Percentiles rank a stretch among this genome's conserved stretches.
phyloP scores from a whole-genome alignment of 805 yeast species.

The Schwanniomyces sp. region DNA sequence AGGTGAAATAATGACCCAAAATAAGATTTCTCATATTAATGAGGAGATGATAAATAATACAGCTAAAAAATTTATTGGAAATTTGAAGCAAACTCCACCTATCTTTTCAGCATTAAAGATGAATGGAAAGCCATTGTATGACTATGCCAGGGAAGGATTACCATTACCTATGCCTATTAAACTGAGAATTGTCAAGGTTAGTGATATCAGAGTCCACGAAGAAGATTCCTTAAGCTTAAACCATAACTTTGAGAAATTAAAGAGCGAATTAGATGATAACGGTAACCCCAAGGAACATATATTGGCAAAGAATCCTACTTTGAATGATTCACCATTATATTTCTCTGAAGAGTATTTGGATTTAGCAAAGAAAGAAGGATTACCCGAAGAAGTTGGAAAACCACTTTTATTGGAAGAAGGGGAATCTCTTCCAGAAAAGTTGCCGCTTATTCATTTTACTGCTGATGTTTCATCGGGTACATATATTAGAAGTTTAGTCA shows the following conservation, averaged over 20 bases:
- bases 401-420: slow-evolving; percentile 39
- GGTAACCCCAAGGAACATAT: slow-evolving; percentile 46
- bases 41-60: slow-evolving; percentile 49
- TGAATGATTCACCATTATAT: slow-evolving; percentile 61
- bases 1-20: slow-evolving; percentile 71
- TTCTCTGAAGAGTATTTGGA: slow-evolving; percentile 57
- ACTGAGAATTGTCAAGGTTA: slow-evolving; percentile 66
- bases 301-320: slow-evolving; percentile 51
- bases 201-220: slow-evolving; percentile 50
- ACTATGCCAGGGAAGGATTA: slow-evolving; percentile 85
- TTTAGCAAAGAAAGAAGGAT: slow-evolving; percentile 38
- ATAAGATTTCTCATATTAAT: slow-evolving; percentile 56
- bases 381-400: slow-evolving; percentile 37
- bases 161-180: slow-evolving; percentile 85
- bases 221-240: slow-evolving; percentile 53
- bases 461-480: slow-evolving; percentile 93
- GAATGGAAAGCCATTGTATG: slow-evolving; percentile 91
- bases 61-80: slow-evolving; percentile 72
- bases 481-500: slow-evolving; percentile 83
- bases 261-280: slow-evolving; percentile 47
- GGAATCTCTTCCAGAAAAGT: slow-evolving; percentile 44
- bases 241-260: slow-evolving; percentile 51
- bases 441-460: slow-evolving; percentile 71
- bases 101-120: slow-evolving; percentile 91
- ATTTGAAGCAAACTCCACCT: slow-evolving; percentile 88